Conservation (phyloP, 495 filamentous ascomycete genomes). For the Daldinia concentrica region DNA sequence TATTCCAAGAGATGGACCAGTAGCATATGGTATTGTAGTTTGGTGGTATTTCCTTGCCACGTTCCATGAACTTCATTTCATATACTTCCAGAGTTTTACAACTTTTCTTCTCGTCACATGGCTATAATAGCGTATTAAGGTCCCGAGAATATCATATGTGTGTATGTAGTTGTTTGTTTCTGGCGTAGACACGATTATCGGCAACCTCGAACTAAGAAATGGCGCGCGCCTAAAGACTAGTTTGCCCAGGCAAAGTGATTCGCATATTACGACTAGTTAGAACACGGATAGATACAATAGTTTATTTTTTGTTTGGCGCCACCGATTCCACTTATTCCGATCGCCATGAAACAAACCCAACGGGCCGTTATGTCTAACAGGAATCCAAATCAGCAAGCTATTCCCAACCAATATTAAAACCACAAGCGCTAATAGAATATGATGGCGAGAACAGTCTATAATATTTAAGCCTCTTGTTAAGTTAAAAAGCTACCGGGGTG, state of each 20-base stretch:
- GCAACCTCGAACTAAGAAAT: constrained; percentile 21
- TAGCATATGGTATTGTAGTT: neutral
- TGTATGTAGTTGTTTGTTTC: neutral
- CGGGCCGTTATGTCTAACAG: neutral
- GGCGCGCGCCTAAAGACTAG: constrained; percentile 1
- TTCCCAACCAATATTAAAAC: neutral
- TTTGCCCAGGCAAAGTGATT: neutral
- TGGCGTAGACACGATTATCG: constrained; percentile 14
- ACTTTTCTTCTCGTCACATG: constrained; percentile 19
- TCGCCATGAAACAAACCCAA: neutral
- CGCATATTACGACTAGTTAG: neutral
- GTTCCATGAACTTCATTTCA: neutral
- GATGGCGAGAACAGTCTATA: neutral
- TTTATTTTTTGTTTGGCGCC: neutral
- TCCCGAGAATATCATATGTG: neutral
- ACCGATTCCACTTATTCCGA: neutral
- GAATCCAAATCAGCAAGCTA: neutral
- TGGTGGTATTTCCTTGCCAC: constrained; percentile 18
- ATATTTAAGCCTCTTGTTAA: neutral
- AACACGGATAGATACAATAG: neutral
- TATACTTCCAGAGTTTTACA: neutral
- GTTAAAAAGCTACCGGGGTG: neutral
- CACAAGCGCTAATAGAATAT: neutral
- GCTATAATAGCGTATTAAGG: constrained; percentile 2
- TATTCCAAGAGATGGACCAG: neutral